A percentile compares a stretch with the other conserved stretches of the same genome.
phyloP scores from a whole-genome alignment of 2,329 filamentous ascomycete genomes.

The Aureobasidium sp. region DNA sequence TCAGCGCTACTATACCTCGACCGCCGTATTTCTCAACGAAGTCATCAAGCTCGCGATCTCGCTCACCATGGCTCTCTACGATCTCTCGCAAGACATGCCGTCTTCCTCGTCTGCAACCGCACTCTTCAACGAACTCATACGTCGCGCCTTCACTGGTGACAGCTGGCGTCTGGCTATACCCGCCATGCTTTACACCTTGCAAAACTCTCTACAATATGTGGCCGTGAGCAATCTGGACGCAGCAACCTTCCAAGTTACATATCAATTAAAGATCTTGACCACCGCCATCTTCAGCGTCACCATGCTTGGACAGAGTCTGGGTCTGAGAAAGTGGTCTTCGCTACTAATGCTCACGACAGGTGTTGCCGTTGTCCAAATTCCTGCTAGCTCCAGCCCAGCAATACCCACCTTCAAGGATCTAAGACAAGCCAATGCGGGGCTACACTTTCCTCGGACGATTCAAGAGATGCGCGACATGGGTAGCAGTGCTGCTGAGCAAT shows the following conservation, averaged over 20 bases:
- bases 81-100: conserved; percentile 70
- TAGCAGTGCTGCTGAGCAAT: conserved; percentile 41
- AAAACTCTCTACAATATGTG: conserved; percentile 90
- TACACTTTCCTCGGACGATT: conserved; percentile 70
- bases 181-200: conserved; percentile 78
- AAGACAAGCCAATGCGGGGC: conserved; percentile 49
- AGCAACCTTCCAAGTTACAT: conserved; percentile 87
- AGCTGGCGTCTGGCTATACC: conserved; percentile 93
- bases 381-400: conserved; percentile 49
- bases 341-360: conserved; percentile 73
- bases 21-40: conserved; percentile 89
- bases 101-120: conserved; percentile 73
- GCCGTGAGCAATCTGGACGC: conserved; percentile 87
- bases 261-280: conserved; percentile 89
- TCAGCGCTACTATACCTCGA: conserved; percentile 87
- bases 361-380: conserved; percentile 78
- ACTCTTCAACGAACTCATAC: conserved; percentile 71
- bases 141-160: conserved; percentile 77
- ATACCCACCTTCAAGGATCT: conserved; percentile 53
- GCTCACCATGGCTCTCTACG: conserved; percentile 79
- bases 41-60: conserved; percentile 83
- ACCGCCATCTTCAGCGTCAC: conserved; percentile 81
- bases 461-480: conserved; percentile 66
- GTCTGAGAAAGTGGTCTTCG: conserved; percentile 69
- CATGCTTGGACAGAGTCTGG: conserved; percentile 65